A percentile compares a stretch with the other conserved stretches of the same genome.
phyloP scores from a whole-genome alignment of 169 alveolate genomes.

The Eimeria falciformis region DNA sequence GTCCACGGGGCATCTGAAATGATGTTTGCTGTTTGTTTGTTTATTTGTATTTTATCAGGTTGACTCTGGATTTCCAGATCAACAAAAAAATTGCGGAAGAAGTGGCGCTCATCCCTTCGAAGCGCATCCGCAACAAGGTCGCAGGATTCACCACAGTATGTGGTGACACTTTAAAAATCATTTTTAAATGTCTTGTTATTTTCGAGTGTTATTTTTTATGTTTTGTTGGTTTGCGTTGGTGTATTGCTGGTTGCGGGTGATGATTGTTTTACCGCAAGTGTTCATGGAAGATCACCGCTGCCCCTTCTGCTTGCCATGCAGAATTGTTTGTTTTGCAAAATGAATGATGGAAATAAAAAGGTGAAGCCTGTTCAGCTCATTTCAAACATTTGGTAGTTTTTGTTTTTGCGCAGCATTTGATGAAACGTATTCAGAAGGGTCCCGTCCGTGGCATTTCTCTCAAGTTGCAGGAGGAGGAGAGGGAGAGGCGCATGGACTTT shows the following conservation, averaged over 20 bases:
- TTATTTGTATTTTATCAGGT: background rate
- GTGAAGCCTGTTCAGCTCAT: background rate
- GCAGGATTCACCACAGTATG: constrained; percentile 84
- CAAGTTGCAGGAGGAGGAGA: constrained; percentile 99
- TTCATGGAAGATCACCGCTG: too few relatives aligned
- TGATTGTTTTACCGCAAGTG: too few relatives aligned
- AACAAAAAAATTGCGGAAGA: constrained; percentile 99
- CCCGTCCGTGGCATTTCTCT: constrained; percentile 99
- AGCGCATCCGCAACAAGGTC: constrained; percentile 93
- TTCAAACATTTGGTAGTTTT: background rate
- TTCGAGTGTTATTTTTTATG: too few relatives aligned
- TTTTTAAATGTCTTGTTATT: background rate
- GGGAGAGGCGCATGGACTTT: constrained; percentile 98
- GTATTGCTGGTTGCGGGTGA: background rate
- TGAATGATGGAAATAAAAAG: background rate
- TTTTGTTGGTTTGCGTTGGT: background rate
- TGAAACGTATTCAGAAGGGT: constrained; percentile 97
- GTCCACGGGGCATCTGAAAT: background rate
- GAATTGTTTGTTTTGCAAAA: background rate
- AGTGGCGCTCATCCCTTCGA: constrained; percentile 98
- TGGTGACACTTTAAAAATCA: background rate
- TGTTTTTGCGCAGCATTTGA: constrained; percentile 82
- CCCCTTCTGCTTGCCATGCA: too few relatives aligned
- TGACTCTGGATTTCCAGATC: constrained; percentile 98
- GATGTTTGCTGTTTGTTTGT: background rate